Evolutionary conservation across 2,329 filamentous ascomycete genomes (phyloP), one percentile per base, ranked within the genome.

Genomic region (Fusarium transvaalense): DNA sequence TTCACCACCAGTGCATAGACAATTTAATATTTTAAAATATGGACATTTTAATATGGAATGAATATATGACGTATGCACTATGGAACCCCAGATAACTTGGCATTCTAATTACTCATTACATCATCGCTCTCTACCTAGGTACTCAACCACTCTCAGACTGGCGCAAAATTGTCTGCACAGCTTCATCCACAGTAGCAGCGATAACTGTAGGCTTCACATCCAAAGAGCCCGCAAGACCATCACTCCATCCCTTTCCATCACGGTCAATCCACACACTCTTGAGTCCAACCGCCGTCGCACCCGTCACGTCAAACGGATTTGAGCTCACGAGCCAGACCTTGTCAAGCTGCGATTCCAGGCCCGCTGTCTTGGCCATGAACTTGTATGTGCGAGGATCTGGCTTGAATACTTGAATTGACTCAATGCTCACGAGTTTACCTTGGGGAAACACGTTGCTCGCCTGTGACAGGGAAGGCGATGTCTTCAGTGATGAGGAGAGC

Each of bases 251-350:
- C 10, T 77, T 82, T 0, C 86, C 85, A 15, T 75, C 77, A 27
- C 91, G 81, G 78, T 93, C 89, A 8, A 94, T 85, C 88, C 89
- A 93, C 14, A 84, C 87, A 25, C 88, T 85, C 71, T 85, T 83
- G 79, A 93, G 79, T 0, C 91, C 91, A 7, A 84, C 82, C 2
- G 82, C 82, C 63, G 82, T 83, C 1, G 91, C 89, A 0, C 92
- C 91, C 0, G 89, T 84, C 17, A 91, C 80, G 75, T 94, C 91
- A 75, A 94, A 94, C 4, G 91, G 88, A 74, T 94, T 94, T 2
- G 87, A 86, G 68, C 86, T 91, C 8, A 94, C 84, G 10, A 94
- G 77, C 89, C 91, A 93, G 15, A 93, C 82, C 27, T 85, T 80
- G 2, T 75, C 78, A 66, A 83, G 80, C 19, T 82, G 71, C 1